Evolutionary conservation across 192 early-diverging fungal genomes (phyloP).

Genomic region (Phycomyces nitens): DNA sequence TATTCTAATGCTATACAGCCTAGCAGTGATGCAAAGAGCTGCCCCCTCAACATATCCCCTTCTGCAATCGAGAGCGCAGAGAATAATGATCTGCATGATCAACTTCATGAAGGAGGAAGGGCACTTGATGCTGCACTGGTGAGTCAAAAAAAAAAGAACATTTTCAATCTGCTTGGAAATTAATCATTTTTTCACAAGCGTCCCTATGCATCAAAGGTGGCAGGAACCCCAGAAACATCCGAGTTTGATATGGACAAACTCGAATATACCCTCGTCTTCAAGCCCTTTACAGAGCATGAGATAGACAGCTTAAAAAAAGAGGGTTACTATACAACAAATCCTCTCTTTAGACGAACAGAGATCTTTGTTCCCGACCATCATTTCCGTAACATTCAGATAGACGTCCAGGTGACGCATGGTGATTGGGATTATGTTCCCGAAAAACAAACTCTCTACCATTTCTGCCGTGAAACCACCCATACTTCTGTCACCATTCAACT

Average conservation of each 20-base stretch:
- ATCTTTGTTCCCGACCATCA: conserved; percentile 76
- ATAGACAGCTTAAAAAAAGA: neutral
- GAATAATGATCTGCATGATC: conserved; percentile 3
- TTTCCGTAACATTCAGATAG: conserved; percentile 45
- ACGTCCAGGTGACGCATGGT: conserved; percentile 64
- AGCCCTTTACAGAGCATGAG: conserved; percentile 18
- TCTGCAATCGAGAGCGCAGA: neutral
- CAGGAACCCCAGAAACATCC: conserved; percentile 58
- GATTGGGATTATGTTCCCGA: conserved; percentile 66
- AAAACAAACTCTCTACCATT: conserved; percentile 64
- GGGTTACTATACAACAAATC: conserved; percentile 11
- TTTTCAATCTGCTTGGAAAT: neutral
- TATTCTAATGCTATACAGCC: conserved; percentile 37
- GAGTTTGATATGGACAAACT: conserved; percentile 59
- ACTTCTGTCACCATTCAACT: neutral
- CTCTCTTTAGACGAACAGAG: conserved; percentile 45
- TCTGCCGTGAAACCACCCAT: neutral
- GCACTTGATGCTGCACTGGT: conserved; percentile 76
- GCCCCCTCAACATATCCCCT: neutral
- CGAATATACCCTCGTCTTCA: conserved; percentile 59
- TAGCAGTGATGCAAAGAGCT: neutral
- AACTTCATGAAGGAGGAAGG: conserved; percentile 68
- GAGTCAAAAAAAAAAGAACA: conserved; percentile 15
- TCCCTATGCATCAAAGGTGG: conserved; percentile 74
- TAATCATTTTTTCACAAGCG: conserved; percentile 37